phyloP scores from a whole-genome alignment of 495 filamentous ascomycete genomes.

The Recurvomyces mirabilis region DNA sequence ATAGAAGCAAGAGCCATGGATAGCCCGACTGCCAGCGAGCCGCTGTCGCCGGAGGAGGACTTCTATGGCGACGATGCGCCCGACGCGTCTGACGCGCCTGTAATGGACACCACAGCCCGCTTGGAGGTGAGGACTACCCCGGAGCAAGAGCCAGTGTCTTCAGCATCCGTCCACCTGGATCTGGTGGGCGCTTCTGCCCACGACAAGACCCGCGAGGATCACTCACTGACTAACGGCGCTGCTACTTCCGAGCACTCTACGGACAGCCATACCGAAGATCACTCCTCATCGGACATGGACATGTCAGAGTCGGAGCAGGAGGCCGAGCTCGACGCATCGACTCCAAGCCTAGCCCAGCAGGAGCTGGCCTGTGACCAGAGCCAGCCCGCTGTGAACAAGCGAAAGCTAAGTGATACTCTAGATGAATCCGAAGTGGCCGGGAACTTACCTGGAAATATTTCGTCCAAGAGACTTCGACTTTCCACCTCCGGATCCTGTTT shows the following conservation, averaged over 20 bases:
- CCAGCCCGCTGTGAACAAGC: neutral
- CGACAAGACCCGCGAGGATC: no score
- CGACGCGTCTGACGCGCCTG: no score
- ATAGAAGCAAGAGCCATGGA: no score
- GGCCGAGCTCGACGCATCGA: no score
- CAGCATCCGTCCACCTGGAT: no score
- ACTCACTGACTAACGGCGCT: neutral
- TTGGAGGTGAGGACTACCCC: neutral
- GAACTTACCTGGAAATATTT: neutral
- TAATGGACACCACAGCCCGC: no score
- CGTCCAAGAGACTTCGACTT: neutral
- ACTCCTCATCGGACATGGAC: conserved; percentile 5
- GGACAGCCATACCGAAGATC: no score
- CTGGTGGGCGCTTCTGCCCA: no score
- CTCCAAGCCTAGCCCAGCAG: no score
- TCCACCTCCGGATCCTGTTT: neutral
- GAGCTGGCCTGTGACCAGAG: no score
- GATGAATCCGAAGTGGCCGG: neutral
- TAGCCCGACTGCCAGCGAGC: neutral
- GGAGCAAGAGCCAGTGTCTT: neutral
- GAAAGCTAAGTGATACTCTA: neutral
- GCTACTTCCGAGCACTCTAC: neutral
- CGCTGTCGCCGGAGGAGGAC: conserved; percentile 3
- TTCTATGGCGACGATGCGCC: neutral
- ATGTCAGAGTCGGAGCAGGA: conserved; percentile 2